Evolutionary conservation across 2,329 filamentous ascomycete genomes (phyloP), one percentile per base, ranked within the genome.

Genomic region (Neospermospora avenae): DNA sequence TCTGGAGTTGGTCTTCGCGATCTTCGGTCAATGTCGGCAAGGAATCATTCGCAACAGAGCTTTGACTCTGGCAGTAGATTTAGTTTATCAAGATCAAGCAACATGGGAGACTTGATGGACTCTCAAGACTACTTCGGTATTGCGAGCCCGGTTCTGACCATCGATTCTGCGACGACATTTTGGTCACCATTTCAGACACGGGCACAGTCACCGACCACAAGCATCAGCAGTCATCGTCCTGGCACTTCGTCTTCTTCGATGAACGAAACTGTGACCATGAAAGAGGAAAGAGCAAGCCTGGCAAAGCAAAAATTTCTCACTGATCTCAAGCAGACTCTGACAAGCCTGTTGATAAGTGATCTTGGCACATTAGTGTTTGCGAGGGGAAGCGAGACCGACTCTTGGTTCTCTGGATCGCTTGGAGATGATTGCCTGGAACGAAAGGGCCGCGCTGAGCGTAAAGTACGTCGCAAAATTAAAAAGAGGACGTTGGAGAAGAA

Each of bases 321-420:
- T 7, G 88, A 91, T 31, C 78, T 96, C 31, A 87, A 87, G 67
- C 89, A 93, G 71, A 89, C 87, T 0, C 77, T 98, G 41, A 93
- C 88, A 1, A 93, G 91, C 65, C 79, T 99, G 18, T 77, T 98
- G 1, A 77, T 98, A 25, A 98, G 93, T 53, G 95, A 99, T 72
- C 80, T 98, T 3, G 92, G 93, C 5, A 92, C 88, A 42, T 84
- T 91, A 31, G 88, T 97, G 1, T 95, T 96, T 55, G 83, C 87
- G 41, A 79, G 84, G 54, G 95, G 95, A 3, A 96, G 92, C 44
- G 95, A 99, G 76, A 98, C 93, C 0, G 95, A 98, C 73, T 81
- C 81, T 3, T 97, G 93, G 89, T 95, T 97, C 61, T 71, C 69
- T 67, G 80, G 84, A 55, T 83, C 84, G 14, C 74, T 92, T 6